phyloP scores from a whole-genome alignment of 306 rosid species.

The Ormosia emarginata region DNA sequence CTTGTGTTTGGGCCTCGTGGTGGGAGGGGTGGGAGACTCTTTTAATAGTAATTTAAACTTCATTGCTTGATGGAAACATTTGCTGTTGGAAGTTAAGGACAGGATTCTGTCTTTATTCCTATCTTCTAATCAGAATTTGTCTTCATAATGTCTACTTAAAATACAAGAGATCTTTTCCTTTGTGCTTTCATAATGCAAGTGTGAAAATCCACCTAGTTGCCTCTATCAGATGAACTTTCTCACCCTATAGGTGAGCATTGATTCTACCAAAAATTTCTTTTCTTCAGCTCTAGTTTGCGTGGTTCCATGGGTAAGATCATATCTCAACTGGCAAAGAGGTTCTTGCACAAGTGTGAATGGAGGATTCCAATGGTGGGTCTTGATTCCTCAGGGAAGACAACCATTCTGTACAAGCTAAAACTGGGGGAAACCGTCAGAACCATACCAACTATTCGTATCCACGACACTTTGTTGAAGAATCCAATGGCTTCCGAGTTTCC shows the following conservation, averaged over 20 bases:
- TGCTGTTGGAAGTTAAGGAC: neutral
- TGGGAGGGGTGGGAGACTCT: neutral
- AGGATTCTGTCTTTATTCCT: neutral
- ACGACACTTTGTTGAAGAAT: neutral
- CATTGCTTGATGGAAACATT: neutral
- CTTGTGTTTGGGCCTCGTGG: neutral
- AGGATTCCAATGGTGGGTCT: slow-evolving; percentile 55
- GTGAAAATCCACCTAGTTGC: neutral
- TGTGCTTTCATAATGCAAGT: neutral
- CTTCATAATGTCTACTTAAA: neutral
- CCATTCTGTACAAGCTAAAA: slow-evolving; percentile 48
- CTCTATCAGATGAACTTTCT: neutral
- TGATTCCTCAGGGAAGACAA: slow-evolving; percentile 55
- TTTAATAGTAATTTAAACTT: too few species aligned
- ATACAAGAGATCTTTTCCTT: neutral
- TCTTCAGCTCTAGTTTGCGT: neutral
- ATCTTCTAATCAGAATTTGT: slow-evolving; percentile 1
- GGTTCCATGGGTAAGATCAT: slow-evolving; percentile 37
- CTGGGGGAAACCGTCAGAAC: slow-evolving; percentile 34
- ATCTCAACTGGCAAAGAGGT: slow-evolving; percentile 29
- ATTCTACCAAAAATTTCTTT: neutral
- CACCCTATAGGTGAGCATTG: neutral
- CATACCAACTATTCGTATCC: slow-evolving; percentile 42
- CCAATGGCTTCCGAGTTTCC: neutral
- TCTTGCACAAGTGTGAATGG: slow-evolving; percentile 34